phyloP scores from a whole-genome alignment of 139 green algal species.

The Volvox africanus region DNA sequence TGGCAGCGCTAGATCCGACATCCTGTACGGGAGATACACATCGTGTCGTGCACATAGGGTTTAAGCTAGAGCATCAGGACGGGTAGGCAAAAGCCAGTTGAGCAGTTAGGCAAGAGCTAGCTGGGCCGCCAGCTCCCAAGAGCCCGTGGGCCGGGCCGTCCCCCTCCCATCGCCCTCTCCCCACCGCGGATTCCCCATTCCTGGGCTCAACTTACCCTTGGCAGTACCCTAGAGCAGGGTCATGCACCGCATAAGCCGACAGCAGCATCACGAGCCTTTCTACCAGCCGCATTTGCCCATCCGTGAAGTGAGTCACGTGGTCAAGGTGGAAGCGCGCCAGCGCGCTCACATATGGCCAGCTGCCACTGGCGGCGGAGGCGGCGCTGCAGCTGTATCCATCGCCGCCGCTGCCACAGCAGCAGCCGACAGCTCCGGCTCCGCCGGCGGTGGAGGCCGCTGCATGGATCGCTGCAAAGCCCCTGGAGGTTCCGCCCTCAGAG shows the following conservation, averaged over 20 bases:
- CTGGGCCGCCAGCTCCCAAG: no score
- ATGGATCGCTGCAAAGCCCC: not conserved
- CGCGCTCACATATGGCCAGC: conserved; percentile 48
- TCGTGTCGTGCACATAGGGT: no score
- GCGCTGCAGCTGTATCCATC: not conserved
- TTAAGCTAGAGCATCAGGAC: no score
- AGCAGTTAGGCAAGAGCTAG: no score
- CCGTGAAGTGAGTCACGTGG: conserved; percentile 58
- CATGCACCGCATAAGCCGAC: conserved; percentile 85
- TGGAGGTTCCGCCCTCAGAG: not conserved
- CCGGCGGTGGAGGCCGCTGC: not conserved
- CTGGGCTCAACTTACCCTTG: conserved; percentile 71
- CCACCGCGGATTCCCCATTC: no score
- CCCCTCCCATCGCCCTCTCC: no score
- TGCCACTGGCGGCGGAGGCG: not conserved
- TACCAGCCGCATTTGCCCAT: conserved; percentile 58
- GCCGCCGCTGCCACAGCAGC: not conserved
- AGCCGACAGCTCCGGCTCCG: not conserved
- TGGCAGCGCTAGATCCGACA: conserved; percentile 89
- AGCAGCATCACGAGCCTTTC: conserved; percentile 79
- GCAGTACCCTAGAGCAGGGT: conserved; percentile 89
- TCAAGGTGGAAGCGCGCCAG: conserved; percentile 61
- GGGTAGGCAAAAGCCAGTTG: no score
- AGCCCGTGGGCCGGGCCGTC: no score
- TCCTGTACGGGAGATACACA: conserved; percentile 57